Conservation (phyloP, 140 eudicot species). For the Flaveria floridana region DNA sequence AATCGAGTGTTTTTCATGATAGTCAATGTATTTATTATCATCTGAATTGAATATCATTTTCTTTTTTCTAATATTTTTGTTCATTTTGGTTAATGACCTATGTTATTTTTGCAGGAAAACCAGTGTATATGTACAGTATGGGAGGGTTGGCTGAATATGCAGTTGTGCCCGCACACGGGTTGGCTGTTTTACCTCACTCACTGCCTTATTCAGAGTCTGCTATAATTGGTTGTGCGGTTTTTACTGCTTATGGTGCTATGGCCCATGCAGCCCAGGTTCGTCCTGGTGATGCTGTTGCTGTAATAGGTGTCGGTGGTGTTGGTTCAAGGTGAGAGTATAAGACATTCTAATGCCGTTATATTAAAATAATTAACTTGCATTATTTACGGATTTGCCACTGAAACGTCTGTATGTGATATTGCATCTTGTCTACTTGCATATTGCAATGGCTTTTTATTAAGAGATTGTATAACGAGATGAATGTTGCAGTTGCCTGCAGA, state of each 20-base stretch:
- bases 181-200: conserved; percentile 65
- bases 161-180: conserved; percentile 80
- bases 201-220: conserved; percentile 94
- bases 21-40: background rate
- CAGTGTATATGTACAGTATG: conserved; percentile 98
- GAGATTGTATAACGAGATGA: conserved; percentile 28
- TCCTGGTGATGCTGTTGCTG: conserved; percentile 93
- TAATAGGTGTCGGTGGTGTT: conserved; percentile 96
- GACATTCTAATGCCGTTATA: background rate
- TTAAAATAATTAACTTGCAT: background rate
- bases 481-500: conserved; percentile 81
- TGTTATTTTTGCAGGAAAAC: conserved; percentile 56
- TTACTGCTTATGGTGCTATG: conserved; percentile 99
- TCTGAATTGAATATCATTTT: background rate
- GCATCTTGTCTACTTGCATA: background rate
- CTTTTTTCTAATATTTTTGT: background rate
- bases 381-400: background rate
- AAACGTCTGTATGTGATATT: background rate
- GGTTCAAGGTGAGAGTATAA: conserved; percentile 73
- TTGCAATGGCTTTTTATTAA: background rate
- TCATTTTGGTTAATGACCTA: background rate
- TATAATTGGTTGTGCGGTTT: conserved; percentile 91
- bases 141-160: conserved; percentile 95
- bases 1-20: background rate
- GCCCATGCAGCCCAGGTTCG: conserved; percentile 98